Evolutionary conservation across 2,329 filamentous ascomycete species (phyloP), one percentile per base, ranked within the genome.

Genomic region (Fusarium graminum): DNA sequence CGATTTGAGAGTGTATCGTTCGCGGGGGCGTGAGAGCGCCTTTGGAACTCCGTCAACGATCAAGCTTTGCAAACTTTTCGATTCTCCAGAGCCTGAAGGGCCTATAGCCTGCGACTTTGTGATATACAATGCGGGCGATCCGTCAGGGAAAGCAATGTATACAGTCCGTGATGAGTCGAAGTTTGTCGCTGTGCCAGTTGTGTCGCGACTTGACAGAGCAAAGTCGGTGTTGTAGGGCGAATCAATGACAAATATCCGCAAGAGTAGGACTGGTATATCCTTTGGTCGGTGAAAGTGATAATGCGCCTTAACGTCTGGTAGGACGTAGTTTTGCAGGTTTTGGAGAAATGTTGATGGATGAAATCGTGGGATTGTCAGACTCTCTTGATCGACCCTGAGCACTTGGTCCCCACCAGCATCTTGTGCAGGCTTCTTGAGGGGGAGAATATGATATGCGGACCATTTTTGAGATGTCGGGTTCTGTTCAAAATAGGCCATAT

Each of bases 121-220:
- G 41, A 88, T 81, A 75, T 92, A 96, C 42, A 96, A 81, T 65
- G 89, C 89, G 0, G 92, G 91, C 12, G 91, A 90, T 32, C 89
- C 90, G 72, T 94, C 90, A 0, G 93, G 93, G 71, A 96, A 94
- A 3, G 92, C 91, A 61, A 96, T 82, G 72, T 92, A 95, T 38
- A 97, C 86, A 3, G 91, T 90, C 65, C 88, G 86, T 13, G 89
- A 89, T 2, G 86, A 81, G 65, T 92, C 89, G n/a, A 86, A 83
- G 59, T 82, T 83, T 45, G 83, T 74, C 16, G 76, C 70, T 6
- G 71, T 61, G 10, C 74, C 75, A 39, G 77, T 79, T 69, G 60
- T 62, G 13, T 75, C 67, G 14, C 69, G 56, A 25, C 67, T 69
- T 10, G 76, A 74, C 49, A 85, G 75, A 2, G 85, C 83, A 16